Base-by-base conservation (phyloP, 208 protist species). In the Leishmania martiniquensis region DNA sequence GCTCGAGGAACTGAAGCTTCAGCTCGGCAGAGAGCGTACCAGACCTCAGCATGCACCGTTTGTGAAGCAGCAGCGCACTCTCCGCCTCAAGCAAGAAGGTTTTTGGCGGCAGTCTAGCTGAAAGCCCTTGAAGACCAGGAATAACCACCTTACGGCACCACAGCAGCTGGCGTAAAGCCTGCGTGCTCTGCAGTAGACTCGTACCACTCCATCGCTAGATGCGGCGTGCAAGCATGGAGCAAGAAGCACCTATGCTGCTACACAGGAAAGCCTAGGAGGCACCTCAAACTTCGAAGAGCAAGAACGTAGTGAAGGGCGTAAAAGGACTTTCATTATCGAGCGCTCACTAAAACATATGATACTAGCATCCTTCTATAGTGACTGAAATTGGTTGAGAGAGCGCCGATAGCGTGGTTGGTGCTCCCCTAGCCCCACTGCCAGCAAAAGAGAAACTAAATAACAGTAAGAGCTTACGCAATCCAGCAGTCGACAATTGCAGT, bases 181-280 rank as follows among this genome's bases (percentile, higher is more conserved):
- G 49, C 4, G 32, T 17, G 29, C 32, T 25, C 44, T n/a, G 25
- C 47, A 20, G n/a, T 45, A 4, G 42, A 74, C 45, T 74, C 54
- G 42, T 68, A 74, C 32, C 17, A 67, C 15, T 65, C 67, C 76
- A 80, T 74, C 44, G 39, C 32, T 10, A 52, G 10, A 72, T n/a
- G 2, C 65, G 6, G 25, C 20, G 20, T 69, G 15, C 25, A 17
- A 47, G 4, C 34, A 42, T 42, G 68, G 47, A 73, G 47, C 17
- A 47, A 29, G 29, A 29, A 32, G 44, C 12, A 17, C 1, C 4
- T 52, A n/a, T 59, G 12, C 59, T 55, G 44, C 2, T 37, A 49
- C 12, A 72, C 25, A 72, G 10, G 44, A 39, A 42, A 51, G 13
- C 4, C 32, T 20, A 9, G 15, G 32, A 7, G 22, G 10, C 13